Base-by-base conservation (phyloP, 192 early-diverging fungal genomes). In the Paraglomus brasilianum region DNA sequence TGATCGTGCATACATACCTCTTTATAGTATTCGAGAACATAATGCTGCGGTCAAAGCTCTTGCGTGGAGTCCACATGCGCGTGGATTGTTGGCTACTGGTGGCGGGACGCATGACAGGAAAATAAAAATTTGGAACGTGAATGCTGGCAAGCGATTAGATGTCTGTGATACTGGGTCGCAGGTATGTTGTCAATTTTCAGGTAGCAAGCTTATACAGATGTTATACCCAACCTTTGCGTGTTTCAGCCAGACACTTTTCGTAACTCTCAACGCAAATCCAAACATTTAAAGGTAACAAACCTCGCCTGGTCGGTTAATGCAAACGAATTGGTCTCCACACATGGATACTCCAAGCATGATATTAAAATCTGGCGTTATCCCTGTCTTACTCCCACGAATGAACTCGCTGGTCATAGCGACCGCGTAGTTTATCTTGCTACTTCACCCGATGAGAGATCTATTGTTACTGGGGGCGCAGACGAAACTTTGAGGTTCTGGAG, bases 401-500 rank as follows among this genome's bases (percentile, higher is more conserved):
- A 83, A 1, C 80, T 98, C 13, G 84, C 86, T 0, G 95, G 93
- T 5, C 95, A 97, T 72, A 79, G 83, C 0, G 73, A 73, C 40
- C 92, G 97, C 46, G 97, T 97, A 10, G 79, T 98, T 43, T 97
- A 96, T 71, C 78, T 97, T 64, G 90, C 97, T 0, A 85, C 93
- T 73, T 90, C 89, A 24, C 91, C 95, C 0, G 91, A 97, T 75
- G 95, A 94, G 13, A 85, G 91, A 73, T 95, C 88, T 15, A 85
- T 98, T n/a, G 95, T 94, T 2, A 98, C 95, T 1, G 97, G 95
- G 0, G 94, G 95, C 14, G 92, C 86, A 13, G 97, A 98, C 74
- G 94, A 98, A 79, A 97, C 97, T 2, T 82, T 98, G 47, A 85
- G 96, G 44, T 96, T 98, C 80, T 98, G 96, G 96, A 88, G 90